phyloP scores from a whole-genome alignment of 2,329 filamentous ascomycete species.

The Elsinoe australis region DNA sequence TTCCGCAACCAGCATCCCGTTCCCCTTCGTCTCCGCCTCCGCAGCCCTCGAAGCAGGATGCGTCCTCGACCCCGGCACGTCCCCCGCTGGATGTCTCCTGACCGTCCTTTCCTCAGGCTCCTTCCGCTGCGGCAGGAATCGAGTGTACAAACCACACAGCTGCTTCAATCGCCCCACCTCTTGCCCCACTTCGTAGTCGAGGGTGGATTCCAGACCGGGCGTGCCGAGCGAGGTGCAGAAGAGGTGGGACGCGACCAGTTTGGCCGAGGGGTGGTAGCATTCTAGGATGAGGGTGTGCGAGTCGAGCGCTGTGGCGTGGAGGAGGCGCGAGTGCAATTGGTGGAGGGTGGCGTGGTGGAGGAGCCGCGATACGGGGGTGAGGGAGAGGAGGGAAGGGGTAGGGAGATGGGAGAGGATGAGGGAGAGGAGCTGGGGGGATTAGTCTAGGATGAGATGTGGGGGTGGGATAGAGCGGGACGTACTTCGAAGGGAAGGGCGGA shows the following conservation, averaged over 20 bases:
- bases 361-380: conserved; percentile 53
- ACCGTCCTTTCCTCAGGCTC: conserved; percentile 43
- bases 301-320: conserved; percentile 50
- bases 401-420: conserved; percentile 36
- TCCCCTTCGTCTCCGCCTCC: conserved; percentile 8
- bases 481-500: conserved; percentile 17
- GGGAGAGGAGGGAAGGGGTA: conserved; percentile 41
- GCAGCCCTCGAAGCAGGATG: conserved; percentile 24
- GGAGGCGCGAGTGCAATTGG: conserved; percentile 57
- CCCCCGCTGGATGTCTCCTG: conserved; percentile 39
- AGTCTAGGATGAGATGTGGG: not conserved
- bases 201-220: conserved; percentile 45
- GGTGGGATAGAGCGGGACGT: not conserved
- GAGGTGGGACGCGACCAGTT: conserved; percentile 60
- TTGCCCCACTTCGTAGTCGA: conserved; percentile 30
- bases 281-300: conserved; percentile 66
- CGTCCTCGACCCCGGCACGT: conserved; percentile 41
- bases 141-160: conserved; percentile 56
- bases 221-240: conserved; percentile 62
- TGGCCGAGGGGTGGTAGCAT: conserved; percentile 66
- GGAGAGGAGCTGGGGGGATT: conserved; percentile 34
- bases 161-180: conserved; percentile 41
- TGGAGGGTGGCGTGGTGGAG: conserved; percentile 57
- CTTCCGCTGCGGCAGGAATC: conserved; percentile 58
- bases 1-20: conserved; percentile 43